Base-by-base conservation (phyloP, 2,329 filamentous ascomycete species). In the Ophiocordyceps camponoti-floridani region DNA sequence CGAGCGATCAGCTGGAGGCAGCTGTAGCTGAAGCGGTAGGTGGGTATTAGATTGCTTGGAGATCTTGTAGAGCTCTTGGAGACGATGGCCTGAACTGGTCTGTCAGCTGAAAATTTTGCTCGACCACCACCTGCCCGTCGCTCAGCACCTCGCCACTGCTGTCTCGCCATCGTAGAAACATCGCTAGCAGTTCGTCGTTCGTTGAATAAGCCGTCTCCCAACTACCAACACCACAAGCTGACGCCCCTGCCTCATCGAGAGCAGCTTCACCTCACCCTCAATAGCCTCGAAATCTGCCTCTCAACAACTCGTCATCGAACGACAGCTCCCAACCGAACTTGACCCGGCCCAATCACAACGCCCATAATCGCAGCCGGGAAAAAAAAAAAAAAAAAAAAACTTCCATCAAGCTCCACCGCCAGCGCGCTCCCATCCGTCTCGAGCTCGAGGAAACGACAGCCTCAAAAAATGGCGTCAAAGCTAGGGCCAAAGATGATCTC, bases 271-370 rank as follows among this genome's bases (percentile, higher is more conserved):
- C 12, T 30, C 27, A 18, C 13, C 12, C 11, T 41, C 40, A 1
- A 40, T 16, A 16, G 38, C 19, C 26, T 18, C 40, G 40, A 37
- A n/a, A 9, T 13, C 16, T 43, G 16, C 12, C 42, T 31, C 28
- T 13, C 18, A 5, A 9, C 13, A 12, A 19, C 19, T 28, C 26
- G 16, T 13, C 18, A 19, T 14, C 23, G n/a, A 47, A 47, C 43
- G 33, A 33, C 51, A 67, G 54, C 48, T 60, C 4, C 7, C 35
- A 38, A 38, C 38, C 38, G 60, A 58, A 54, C 51, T 58, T 62
- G 52, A 45, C 46, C 60, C 60, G 59, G 46, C 46, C 60, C 60
- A 63, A 63, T 62, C 57, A 61, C 28, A 23, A 3, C 23, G 3
- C 23, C 23, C 23, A 23, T 23, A 23, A 23, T 48, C 13, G 1